phyloP scores from a whole-genome alignment of 768 basidiomycete genomes.

The Saitozyma sp. region DNA sequence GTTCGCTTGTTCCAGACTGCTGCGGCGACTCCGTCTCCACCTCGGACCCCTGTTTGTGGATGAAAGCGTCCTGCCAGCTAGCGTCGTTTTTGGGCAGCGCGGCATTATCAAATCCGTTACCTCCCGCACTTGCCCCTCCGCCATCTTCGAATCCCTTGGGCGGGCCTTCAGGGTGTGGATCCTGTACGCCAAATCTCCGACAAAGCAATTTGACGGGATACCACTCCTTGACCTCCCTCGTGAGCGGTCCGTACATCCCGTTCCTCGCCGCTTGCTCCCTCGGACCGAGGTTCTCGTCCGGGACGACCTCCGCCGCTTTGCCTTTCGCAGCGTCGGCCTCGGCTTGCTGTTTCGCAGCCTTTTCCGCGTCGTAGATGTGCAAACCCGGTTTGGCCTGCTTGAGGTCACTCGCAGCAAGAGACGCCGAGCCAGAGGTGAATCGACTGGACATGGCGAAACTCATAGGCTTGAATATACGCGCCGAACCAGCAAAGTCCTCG shows the following conservation, averaged over 20 bases:
- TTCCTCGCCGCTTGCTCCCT: slow-evolving; percentile 75
- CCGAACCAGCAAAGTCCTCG: slow-evolving; percentile 80
- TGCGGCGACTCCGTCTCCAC: not conserved
- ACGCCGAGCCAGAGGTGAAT: slow-evolving; percentile 77
- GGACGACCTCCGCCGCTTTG: not conserved
- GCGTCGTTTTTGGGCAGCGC: slow-evolving; percentile 42
- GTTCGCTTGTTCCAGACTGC: slow-evolving; percentile 1
- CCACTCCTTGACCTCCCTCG: slow-evolving; percentile 72
- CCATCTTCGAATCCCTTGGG: not conserved
- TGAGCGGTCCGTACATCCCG: slow-evolving; percentile 89
- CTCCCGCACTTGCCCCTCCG: not conserved
- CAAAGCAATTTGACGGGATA: slow-evolving; percentile 81
- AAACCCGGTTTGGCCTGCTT: slow-evolving; percentile 54
- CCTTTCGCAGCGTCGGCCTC: slow-evolving; percentile 34
- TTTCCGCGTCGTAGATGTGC: slow-evolving; percentile 54
- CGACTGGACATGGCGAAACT: slow-evolving; percentile 88
- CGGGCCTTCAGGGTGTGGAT: slow-evolving; percentile 66
- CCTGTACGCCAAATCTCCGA: slow-evolving; percentile 89
- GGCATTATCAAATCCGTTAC: not conserved
- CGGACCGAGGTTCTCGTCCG: slow-evolving; percentile 60
- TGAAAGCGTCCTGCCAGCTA: slow-evolving; percentile 45
- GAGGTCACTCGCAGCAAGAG: slow-evolving; percentile 42
- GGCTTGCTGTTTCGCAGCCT: slow-evolving; percentile 29
- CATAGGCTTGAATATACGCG: slow-evolving; percentile 86
- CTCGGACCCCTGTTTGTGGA: slow-evolving; percentile 26